Evolutionary conservation across 495 filamentous ascomycete species (phyloP), one percentile per base, ranked within the genome.

Genomic region (Lasiosphaeria ovina): DNA sequence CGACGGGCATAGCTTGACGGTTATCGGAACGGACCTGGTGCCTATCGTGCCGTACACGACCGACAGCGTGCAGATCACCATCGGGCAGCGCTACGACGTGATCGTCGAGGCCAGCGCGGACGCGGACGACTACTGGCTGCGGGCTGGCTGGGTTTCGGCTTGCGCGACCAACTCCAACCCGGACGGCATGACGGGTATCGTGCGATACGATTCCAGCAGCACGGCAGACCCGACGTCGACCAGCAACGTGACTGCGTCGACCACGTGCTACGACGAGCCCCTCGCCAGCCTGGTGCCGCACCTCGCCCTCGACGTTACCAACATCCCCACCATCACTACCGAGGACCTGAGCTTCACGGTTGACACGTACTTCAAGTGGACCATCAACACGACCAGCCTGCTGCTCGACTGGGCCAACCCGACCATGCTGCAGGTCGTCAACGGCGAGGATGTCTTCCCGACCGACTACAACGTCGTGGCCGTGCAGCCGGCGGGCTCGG

Each of bases 21-120:
- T 86, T n/a, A 77, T 84, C 16, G 74, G 75, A 3, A 76, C 62
- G 47, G 82, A 85, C 64, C 76, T 78, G 33, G 76, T 80, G 1
- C 79, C 81, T 3, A 76, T 87, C 36, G 63, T 63, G 2, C 83
- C 84, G 0, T 86, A 80, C 51, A 62, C 61, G 5, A 74, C 75
- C 17, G 65, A 79, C 14, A 69, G 76, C 4, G 62, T 89, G 4
- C 69, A 75, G 4, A 72, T 92, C 40, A 79, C 65, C 42, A 85
- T 89, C 63, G 88, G 85, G 4, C 87, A 92, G 70, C 79, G 89
- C 32, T 87, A 69, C 59, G 83, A 90, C 62, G 70, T 91, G n/a
- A 79, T 92, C 45, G 79, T 91, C 24, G 76, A 77, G 36, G 87
- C 85, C 4, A 77, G 84, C 56, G 75, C 82, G 50, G 17, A 64